A percentile compares a stretch with the other conserved stretches of the same genome.
These are phyloP conservation scores for Collybiopsis luxurians DNA, from an alignment of 768 basidiomycete genomes.

Conservation along the genomic window DNA sequence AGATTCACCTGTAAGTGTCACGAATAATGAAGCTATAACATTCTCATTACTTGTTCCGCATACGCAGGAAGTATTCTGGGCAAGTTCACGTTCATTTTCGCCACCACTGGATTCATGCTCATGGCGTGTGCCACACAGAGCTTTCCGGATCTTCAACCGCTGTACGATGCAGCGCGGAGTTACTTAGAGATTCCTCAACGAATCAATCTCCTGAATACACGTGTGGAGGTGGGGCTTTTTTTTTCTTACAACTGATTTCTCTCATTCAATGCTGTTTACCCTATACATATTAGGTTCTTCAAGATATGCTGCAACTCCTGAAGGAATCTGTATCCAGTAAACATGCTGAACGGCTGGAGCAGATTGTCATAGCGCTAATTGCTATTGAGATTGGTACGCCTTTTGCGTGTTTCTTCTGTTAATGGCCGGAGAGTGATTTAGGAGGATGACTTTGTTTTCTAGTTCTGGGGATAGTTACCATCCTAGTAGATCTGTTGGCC, in stretches of 20 bases:
- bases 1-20: slow-evolving; percentile 80
- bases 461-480: slow-evolving; percentile 92
- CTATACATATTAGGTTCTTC: slow-evolving; percentile 61
- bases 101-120: neutral
- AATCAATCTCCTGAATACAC: slow-evolving; percentile 88
- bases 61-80: slow-evolving; percentile 98
- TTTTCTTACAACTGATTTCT: too few species aligned
- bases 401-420: slow-evolving; percentile 2
- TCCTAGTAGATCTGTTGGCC: slow-evolving; percentile 81
- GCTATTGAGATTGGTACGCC: slow-evolving; percentile 78
- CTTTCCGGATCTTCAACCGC: slow-evolving; percentile 91
- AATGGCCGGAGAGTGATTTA: neutral
- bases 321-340: slow-evolving; percentile 93
- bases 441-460: too few species aligned
- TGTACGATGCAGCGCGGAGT: slow-evolving; percentile 90
- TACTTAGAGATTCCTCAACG: slow-evolving; percentile 95
- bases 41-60: too few species aligned
- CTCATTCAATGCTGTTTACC: neutral
- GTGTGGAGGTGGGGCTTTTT: slow-evolving; percentile 69
- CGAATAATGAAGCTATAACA: too few species aligned
- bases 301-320: slow-evolving; percentile 94
- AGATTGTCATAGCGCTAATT: slow-evolving; percentile 90
- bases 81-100: slow-evolving; percentile 27
- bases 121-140: slow-evolving; percentile 43
- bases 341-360: slow-evolving; percentile 88